Evolutionary conservation across 169 alveolate species (phyloP).

Genomic region (Cytauxzoon felis): DNA sequence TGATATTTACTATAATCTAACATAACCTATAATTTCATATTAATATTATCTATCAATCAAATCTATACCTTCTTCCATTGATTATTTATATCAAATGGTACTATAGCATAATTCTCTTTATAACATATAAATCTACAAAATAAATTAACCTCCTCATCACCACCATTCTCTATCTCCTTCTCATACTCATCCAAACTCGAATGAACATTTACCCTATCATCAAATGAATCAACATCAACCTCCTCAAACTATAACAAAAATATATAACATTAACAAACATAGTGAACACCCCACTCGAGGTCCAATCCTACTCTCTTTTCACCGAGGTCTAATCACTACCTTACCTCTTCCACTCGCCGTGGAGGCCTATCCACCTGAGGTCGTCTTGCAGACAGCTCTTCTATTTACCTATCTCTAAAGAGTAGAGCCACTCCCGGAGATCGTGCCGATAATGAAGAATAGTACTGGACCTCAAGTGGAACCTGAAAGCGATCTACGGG

Average conservation of each 20-base stretch:
- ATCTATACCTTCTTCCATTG: constrained; percentile 30
- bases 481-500: too few relatives aligned
- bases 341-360: too few relatives aligned
- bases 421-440: too few relatives aligned
- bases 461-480: too few relatives aligned
- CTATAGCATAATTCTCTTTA: constrained; percentile 27
- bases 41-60: neutral
- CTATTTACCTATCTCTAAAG: too few relatives aligned
- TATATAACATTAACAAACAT: too few relatives aligned
- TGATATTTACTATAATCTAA: constrained; percentile 54
- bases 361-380: too few relatives aligned
- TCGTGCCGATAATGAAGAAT: too few relatives aligned
- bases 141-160: constrained; percentile 39
- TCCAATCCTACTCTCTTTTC: neutral
- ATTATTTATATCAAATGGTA: constrained; percentile 30
- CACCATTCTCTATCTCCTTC: constrained; percentile 26
- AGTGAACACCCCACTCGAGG: neutral
- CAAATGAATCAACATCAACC: constrained; percentile 49
- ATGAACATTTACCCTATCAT: constrained; percentile 47
- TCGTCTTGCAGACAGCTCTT: too few relatives aligned
- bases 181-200: constrained; percentile 25
- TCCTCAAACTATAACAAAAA: constrained; percentile 33
- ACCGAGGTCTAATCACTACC: neutral
- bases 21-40: constrained; percentile 12
- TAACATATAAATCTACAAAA: constrained; percentile 43